These are phyloP conservation scores for Zopfia rhizophila DNA, from an alignment of 2,329 filamentous ascomycete genomes.

Conservation along the genomic window DNA sequence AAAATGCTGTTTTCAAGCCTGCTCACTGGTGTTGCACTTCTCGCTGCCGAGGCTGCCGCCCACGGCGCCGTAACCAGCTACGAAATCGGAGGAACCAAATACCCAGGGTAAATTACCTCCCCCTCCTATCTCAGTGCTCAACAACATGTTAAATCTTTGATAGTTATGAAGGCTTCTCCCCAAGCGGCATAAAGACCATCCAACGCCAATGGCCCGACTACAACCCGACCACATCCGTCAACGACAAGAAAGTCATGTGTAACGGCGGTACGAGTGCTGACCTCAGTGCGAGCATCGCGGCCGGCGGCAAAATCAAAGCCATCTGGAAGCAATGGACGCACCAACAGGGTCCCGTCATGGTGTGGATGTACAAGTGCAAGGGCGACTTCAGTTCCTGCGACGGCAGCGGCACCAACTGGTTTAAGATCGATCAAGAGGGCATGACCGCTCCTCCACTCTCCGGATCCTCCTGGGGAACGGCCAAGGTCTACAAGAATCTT, in stretches of 20 bases:
- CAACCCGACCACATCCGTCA: slow-evolving; percentile 63
- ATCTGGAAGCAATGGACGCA: slow-evolving; percentile 69
- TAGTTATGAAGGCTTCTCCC: slow-evolving; percentile 64
- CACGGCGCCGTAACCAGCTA: slow-evolving; percentile 51
- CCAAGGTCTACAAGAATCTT: slow-evolving; percentile 59
- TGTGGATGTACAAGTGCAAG: slow-evolving; percentile 64
- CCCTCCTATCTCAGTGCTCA: slow-evolving; percentile 39
- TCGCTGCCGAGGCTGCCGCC: slow-evolving; percentile 42
- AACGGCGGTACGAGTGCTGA: slow-evolving; percentile 59
- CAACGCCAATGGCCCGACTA: slow-evolving; percentile 68
- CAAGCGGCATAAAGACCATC: slow-evolving; percentile 63
- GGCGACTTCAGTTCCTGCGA: slow-evolving; percentile 61
- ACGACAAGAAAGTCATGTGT: slow-evolving; percentile 64
- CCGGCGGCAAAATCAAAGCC: slow-evolving; percentile 63
- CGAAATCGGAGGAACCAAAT: slow-evolving; percentile 44
- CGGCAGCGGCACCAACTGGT: slow-evolving; percentile 65
- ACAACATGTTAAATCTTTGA: slow-evolving; percentile 55
- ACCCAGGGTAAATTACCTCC: slow-evolving; percentile 43
- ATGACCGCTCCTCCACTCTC: slow-evolving; percentile 59
- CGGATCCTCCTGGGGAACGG: slow-evolving; percentile 62
- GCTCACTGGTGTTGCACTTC: slow-evolving; percentile 44
- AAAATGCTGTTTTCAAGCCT: slow-evolving; percentile 52
- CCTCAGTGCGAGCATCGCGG: slow-evolving; percentile 59
- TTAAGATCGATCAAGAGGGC: slow-evolving; percentile 69
- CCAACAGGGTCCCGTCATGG: slow-evolving; percentile 67